These are phyloP conservation scores for Rhododendron griersonianum DNA, from an alignment of 148 eudicot species.

Conservation along the genomic window DNA sequence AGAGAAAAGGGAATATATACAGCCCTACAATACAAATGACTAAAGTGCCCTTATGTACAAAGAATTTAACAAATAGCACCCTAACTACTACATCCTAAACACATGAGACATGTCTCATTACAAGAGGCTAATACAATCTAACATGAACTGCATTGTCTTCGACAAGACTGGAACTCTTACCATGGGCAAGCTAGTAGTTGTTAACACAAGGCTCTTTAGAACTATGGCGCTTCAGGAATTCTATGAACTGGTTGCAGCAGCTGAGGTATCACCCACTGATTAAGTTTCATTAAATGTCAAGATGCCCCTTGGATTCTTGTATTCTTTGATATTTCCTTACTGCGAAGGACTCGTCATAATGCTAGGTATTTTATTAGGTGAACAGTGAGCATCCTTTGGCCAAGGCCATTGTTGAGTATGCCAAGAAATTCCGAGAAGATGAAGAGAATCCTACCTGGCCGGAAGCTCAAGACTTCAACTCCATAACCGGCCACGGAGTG, in stretches of 20 bases:
- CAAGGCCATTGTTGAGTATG: no score
- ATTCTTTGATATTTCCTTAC: neutral
- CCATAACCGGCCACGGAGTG: no score
- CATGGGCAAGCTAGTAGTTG: slow-evolving; percentile 80
- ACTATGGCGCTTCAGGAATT: slow-evolving; percentile 65
- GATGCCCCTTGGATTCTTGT: neutral
- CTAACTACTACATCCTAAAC: no score
- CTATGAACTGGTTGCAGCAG: slow-evolving; percentile 76
- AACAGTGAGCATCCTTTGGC: slow-evolving; percentile 98
- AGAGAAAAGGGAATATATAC: no score
- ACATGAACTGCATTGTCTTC: slow-evolving; percentile 87
- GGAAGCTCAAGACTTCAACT: no score
- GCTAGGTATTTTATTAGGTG: slow-evolving; percentile 31
- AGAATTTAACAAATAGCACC: no score
- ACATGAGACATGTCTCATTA: no score
- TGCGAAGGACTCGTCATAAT: neutral
- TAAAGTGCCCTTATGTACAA: no score
- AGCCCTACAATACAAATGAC: no score
- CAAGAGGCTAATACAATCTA: no score
- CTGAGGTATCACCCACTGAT: slow-evolving; percentile 34
- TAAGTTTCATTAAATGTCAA: neutral
- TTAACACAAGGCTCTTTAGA: slow-evolving; percentile 39
- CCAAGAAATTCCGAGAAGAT: no score
- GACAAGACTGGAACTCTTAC: slow-evolving; percentile 99
- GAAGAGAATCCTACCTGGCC: no score